Evolutionary conservation across 78 protist species (phyloP).

Genomic region (Emiliania huxleyi): DNA sequence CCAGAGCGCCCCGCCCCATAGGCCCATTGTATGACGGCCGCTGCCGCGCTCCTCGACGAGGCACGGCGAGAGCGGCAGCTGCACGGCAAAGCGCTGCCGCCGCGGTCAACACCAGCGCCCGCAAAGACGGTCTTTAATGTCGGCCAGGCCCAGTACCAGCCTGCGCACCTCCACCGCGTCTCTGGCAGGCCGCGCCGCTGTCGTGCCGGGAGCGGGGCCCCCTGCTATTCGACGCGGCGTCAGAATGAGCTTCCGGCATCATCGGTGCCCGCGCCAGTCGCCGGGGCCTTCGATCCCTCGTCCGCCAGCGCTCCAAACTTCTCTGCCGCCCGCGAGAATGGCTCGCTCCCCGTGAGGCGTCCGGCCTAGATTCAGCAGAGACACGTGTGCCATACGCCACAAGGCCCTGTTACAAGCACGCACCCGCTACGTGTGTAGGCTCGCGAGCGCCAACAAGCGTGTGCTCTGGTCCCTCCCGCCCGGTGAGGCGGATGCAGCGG

Average conservation of each 20-base stretch:
- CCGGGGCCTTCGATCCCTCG: not conserved
- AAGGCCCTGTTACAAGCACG: too few relatives aligned
- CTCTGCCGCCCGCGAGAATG: not conserved
- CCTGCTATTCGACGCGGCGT: not conserved
- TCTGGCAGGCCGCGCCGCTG: not conserved
- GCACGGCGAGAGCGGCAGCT: not conserved
- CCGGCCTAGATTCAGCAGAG: too few relatives aligned
- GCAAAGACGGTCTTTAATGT: not conserved
- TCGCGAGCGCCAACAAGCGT: not conserved
- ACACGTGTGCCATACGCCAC: too few relatives aligned
- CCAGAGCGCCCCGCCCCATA: too few relatives aligned
- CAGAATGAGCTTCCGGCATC: not conserved
- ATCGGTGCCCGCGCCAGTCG: not conserved
- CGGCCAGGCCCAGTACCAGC: not conserved
- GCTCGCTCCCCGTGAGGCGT: not conserved
- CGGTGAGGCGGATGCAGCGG: not conserved
- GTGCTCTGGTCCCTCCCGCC: not conserved
- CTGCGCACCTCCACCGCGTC: not conserved
- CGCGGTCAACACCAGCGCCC: not conserved
- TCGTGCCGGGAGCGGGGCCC: not conserved
- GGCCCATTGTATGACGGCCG: too few relatives aligned
- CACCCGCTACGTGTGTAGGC: too few relatives aligned
- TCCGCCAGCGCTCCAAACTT: not conserved
- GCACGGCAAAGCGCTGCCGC: not conserved
- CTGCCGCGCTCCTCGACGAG: not conserved